A percentile compares a stretch with the other conserved stretches of the same genome.
These are phyloP conservation scores for Alternaria sp. DNA, from an alignment of 2,329 filamentous ascomycete genomes.

Conservation along the genomic window DNA sequence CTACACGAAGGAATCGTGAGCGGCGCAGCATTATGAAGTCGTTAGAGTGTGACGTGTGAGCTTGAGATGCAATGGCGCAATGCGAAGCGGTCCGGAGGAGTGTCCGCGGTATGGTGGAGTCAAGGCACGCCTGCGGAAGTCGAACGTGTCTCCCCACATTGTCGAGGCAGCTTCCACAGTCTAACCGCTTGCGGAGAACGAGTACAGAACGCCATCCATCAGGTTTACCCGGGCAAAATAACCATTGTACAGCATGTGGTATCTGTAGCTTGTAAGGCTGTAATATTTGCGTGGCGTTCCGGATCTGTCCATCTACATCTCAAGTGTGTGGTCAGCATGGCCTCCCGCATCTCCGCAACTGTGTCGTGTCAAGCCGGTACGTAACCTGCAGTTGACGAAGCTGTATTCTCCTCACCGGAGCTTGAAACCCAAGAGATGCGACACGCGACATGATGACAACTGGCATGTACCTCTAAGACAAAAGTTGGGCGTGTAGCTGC, in stretches of 20 bases:
- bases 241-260: no score
- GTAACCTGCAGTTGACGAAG: background rate
- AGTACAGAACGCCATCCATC: background rate
- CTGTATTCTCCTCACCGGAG: background rate
- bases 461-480: no score
- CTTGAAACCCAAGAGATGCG: background rate
- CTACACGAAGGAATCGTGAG: background rate
- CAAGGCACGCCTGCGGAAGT: background rate
- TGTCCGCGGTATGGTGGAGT: background rate
- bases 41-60: background rate
- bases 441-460: background rate
- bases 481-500: background rate
- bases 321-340: background rate
- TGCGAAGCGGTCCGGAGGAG: background rate
- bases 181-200: background rate
- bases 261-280: no score
- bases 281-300: rapidly evolving
- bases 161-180: background rate
- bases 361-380: background rate
- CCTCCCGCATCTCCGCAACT: background rate
- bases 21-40: background rate
- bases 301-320: background rate
- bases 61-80: background rate
- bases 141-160: background rate
- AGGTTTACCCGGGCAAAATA: background rate